Evolutionary conservation across 805 yeast genomes (phyloP).

Genomic region (Zygotorulaspora sp.): DNA sequence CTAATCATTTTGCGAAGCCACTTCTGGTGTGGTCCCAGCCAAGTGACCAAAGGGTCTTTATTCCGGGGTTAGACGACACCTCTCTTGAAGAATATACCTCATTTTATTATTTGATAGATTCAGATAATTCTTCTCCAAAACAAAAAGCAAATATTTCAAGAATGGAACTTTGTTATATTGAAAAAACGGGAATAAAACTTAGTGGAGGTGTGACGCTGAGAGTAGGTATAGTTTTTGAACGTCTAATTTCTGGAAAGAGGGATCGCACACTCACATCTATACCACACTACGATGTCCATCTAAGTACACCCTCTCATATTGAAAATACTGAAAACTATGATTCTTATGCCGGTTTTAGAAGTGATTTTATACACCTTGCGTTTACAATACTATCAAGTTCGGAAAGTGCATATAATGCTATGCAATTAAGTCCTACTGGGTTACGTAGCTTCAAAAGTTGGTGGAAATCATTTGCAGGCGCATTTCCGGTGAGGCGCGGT

Average conservation of each 20-base stretch:
- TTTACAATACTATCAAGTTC: slow-evolving; percentile 47
- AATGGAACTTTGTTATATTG: slow-evolving; percentile 35
- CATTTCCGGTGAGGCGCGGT: slow-evolving; percentile 77
- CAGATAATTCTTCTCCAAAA: slow-evolving; percentile 20
- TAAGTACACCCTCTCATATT: slow-evolving; percentile 53
- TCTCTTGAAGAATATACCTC: slow-evolving; percentile 43
- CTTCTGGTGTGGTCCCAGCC: slow-evolving; percentile 57
- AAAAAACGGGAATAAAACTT: slow-evolving; percentile 52
- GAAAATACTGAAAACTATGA: slow-evolving; percentile 55
- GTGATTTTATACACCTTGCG: slow-evolving; percentile 75
- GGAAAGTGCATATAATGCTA: slow-evolving; percentile 53
- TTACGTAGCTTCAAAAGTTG: slow-evolving; percentile 68
- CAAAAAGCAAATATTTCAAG: slow-evolving; percentile 15
- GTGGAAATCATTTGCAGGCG: slow-evolving; percentile 85
- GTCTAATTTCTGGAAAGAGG: slow-evolving; percentile 35
- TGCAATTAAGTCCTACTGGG: slow-evolving; percentile 70
- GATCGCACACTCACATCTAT: slow-evolving; percentile 43
- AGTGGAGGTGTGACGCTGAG: slow-evolving; percentile 58
- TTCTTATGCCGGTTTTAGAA: slow-evolving; percentile 74
- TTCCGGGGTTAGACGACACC: slow-evolving; percentile 41
- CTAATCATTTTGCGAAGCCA: slow-evolving; percentile 60
- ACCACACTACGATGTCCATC: slow-evolving; percentile 57
- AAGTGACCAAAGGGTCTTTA: slow-evolving; percentile 40
- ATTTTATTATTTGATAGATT: slow-evolving; percentile 45
- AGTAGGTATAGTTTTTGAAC: slow-evolving; percentile 55